A percentile compares a stretch with the other conserved stretches of the same genome.
These are phyloP conservation scores for Pleurotus tuoliensis DNA, from an alignment of 768 basidiomycete genomes.

Conservation along the genomic window DNA sequence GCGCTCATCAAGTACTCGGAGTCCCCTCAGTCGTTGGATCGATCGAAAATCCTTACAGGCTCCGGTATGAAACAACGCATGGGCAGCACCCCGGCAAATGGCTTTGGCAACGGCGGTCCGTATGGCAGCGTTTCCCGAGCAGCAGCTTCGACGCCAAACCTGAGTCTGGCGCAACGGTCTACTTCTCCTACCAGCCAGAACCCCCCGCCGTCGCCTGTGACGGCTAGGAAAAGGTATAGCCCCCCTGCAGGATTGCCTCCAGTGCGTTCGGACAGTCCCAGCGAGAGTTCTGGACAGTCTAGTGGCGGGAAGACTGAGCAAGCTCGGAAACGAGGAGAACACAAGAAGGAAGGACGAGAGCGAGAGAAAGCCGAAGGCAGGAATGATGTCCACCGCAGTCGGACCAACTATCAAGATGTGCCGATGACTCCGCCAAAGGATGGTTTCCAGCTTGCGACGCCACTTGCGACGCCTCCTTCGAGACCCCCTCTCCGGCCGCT, in stretches of 20 bases:
- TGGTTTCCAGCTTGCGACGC: constrained; percentile 31
- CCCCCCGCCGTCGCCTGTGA: constrained; percentile 27
- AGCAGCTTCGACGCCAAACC: constrained; percentile 62
- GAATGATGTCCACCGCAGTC: constrained; percentile 10
- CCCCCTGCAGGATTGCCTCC: constrained; percentile 48
- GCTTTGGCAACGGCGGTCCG: constrained; percentile 29
- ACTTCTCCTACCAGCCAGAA: constrained; percentile 26
- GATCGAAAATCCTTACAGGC: constrained; percentile 43
- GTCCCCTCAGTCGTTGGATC: constrained; percentile 36
- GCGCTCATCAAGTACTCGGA: constrained; percentile 64
- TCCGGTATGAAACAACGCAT: constrained; percentile 25
- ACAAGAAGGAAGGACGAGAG: constrained; percentile 14
- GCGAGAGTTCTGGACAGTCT: constrained; percentile 30
- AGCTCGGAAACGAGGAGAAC: constrained; percentile 1
- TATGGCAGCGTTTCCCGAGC: constrained; percentile 36
- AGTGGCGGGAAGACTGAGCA: constrained; percentile 13
- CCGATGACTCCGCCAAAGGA: constrained; percentile 22
- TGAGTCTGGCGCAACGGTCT: constrained; percentile 30
- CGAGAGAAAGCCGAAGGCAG: constrained; percentile 15
- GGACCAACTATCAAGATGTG: neutral
- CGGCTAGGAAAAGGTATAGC: constrained; percentile 43
- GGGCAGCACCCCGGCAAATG: constrained; percentile 13
- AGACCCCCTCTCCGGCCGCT: constrained; percentile 52
- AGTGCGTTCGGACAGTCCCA: constrained; percentile 54
- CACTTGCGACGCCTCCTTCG: constrained; percentile 33